Percentiles rank a stretch among this genome's conserved stretches.
Conservation (phyloP, 805 yeast species). For the Lipomyces mesembrius region DNA sequence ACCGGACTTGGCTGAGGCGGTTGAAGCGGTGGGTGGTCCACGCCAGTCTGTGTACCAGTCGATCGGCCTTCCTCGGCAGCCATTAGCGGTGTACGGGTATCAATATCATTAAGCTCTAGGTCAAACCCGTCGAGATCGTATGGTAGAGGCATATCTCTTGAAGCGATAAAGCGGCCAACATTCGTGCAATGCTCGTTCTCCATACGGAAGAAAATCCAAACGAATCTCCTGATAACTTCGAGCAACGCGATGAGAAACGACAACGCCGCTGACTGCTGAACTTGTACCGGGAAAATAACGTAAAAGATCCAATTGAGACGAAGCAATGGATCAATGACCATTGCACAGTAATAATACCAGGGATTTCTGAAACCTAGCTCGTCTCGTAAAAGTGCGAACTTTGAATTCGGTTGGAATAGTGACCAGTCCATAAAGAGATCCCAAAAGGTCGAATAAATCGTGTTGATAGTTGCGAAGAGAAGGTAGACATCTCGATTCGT, state of each 20-base stretch:
- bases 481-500: conserved; percentile 64
- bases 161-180: conserved; percentile 81
- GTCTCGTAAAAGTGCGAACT: conserved; percentile 66
- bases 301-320: conserved; percentile 94
- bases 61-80: conserved; percentile 34
- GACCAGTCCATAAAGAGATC: conserved; percentile 98
- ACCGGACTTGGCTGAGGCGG: conserved; percentile 11
- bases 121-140: conserved; percentile 55
- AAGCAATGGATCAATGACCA: conserved; percentile 70
- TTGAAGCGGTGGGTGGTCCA: not conserved
- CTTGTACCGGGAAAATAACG: conserved; percentile 71
- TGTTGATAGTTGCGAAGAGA: conserved; percentile 72
- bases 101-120: conserved; percentile 18
- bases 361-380: conserved; percentile 67
- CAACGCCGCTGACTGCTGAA: conserved; percentile 86
- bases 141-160: conserved; percentile 85
- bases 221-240: conserved; percentile 78
- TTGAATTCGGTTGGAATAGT: conserved; percentile 66
- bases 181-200: conserved; percentile 96
- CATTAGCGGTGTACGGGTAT: conserved; percentile 34
- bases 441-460: conserved; percentile 75
- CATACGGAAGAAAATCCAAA: conserved; percentile 91
- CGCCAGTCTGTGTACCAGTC: conserved; percentile 2
- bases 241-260: conserved; percentile 83
- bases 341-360: conserved; percentile 72